Evolutionary conservation across 805 yeast species (phyloP).

Genomic region (Starmerella riodocensis): DNA sequence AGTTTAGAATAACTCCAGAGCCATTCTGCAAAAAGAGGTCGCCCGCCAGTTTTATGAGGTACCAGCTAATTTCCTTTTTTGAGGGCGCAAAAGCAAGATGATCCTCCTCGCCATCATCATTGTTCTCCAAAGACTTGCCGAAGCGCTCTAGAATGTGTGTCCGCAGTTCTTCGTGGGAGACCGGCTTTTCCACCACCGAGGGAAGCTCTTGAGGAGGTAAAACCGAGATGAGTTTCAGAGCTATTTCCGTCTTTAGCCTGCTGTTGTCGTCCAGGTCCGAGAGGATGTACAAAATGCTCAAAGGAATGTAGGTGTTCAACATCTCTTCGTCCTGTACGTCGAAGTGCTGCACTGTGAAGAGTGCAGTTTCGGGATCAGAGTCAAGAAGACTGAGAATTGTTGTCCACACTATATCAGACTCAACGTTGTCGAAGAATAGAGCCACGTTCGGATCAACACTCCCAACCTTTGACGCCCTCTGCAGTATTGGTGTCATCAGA

Average conservation of each 20-base stretch:
- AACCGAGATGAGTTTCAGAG: conserved; percentile 35
- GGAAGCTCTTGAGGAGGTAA: conserved; percentile 41
- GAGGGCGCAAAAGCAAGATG: not conserved
- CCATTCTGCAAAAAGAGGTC: conserved; percentile 4
- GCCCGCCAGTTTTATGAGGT: conserved; percentile 19
- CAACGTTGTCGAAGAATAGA: conserved; percentile 74
- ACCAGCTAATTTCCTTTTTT: conserved; percentile 11
- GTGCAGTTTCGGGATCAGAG: conserved; percentile 35
- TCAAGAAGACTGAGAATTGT: conserved; percentile 37
- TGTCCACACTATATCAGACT: conserved; percentile 66
- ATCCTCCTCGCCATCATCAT: conserved; percentile 2
- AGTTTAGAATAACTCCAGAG: conserved; percentile 5
- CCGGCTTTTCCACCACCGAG: conserved; percentile 8
- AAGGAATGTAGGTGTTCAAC: conserved; percentile 61
- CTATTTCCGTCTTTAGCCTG: conserved; percentile 22
- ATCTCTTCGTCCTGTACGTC: conserved; percentile 80
- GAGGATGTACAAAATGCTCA: conserved; percentile 36
- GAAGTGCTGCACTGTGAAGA: conserved; percentile 50
- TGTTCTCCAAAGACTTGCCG: conserved; percentile 3
- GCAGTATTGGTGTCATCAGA: conserved; percentile 53
- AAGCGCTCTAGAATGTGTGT: conserved; percentile 30
- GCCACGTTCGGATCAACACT: conserved; percentile 35
- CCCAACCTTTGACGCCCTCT: conserved; percentile 19
- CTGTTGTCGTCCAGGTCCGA: conserved; percentile 2
- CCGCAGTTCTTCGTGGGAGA: conserved; percentile 17